Evolutionary conservation across 73 alveolate genomes (phyloP), one percentile per base, ranked within the genome.

Genomic region (Tetrahymena borealis): DNA sequence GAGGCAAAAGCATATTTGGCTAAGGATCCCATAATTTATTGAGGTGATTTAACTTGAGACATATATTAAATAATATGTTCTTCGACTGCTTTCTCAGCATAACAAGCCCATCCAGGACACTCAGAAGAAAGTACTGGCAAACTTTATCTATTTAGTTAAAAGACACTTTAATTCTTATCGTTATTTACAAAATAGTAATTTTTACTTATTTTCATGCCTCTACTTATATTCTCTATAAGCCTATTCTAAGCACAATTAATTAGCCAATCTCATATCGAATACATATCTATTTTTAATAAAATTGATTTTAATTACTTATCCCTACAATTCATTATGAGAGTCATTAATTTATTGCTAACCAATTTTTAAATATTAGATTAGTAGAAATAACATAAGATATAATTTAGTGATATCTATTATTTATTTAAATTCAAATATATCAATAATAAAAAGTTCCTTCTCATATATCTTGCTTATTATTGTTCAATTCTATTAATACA

Each of bases 21-120:
- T 38, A 97, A 79, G 12, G 93, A 92, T 78, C 98, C 96, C 43
- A 94, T 77, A 18, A 98, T 94, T 94, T 98, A 96, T 92, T 98
- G 97, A 32, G 99, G 99, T 28, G 99, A 95, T 95, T 98, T 98
- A 20, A 97, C 95, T 78, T 93, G 94, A 90, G 98, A 96, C 99
- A 98, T 97, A 94, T 94, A 96, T 16, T 96, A 97, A 85, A 98
- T 96, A 13, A 97, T 95, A 33, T 92, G 91, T n/a, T 96, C 99
- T 32, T 98, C 99, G 3, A 97, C 97, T 28, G 96, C 97, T 95
- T 98, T 98, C 93, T 98, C 99, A 11, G 99, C 99, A 96, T 98
- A 98, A 94, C 99, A 98, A 11, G 95, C 97, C 99, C 99, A 98
- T 1, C 99, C 99, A 2, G 99, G 99, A 91, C 99, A 98, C 91